These are phyloP conservation scores for Termitomyces sp. DNA, from an alignment of 768 basidiomycete species.

Conservation along the genomic window DNA sequence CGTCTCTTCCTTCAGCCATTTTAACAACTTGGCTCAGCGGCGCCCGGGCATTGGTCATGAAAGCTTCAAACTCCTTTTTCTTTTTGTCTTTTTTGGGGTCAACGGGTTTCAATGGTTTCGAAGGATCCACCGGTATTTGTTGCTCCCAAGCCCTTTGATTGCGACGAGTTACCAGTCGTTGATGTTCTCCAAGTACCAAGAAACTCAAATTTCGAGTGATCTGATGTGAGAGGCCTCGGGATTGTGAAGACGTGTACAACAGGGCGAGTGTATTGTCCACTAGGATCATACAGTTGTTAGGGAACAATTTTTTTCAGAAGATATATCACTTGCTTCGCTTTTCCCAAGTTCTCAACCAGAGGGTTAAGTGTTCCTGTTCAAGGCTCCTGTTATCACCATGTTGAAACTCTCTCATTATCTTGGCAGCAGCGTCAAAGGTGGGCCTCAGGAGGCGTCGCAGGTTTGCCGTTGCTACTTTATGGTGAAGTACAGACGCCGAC, in stretches of 20 bases:
- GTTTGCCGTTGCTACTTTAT: constrained; percentile 37
- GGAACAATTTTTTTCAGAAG: not conserved
- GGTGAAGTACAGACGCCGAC: constrained; percentile 57
- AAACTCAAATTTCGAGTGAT: constrained; percentile 53
- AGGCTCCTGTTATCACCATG: constrained; percentile 15
- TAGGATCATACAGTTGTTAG: constrained; percentile 23
- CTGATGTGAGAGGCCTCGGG: constrained; percentile 60
- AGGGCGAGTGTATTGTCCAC: constrained; percentile 68
- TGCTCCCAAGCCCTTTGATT: constrained; percentile 34
- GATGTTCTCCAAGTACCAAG: constrained; percentile 32
- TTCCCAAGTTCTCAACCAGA: constrained; percentile 54
- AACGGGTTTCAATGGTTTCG: constrained; percentile 8
- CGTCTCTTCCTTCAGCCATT: constrained; percentile 56
- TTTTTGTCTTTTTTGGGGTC: constrained; percentile 9
- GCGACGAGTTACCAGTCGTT: constrained; percentile 19
- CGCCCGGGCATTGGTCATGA: constrained; percentile 38
- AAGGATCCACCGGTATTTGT: constrained; percentile 18
- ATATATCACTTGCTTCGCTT: constrained; percentile 41
- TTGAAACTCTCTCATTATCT: constrained; percentile 38
- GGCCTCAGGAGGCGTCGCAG: constrained; percentile 52
- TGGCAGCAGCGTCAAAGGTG: constrained; percentile 48
- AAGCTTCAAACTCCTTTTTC: constrained; percentile 17
- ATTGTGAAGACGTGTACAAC: constrained; percentile 56
- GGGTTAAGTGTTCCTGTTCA: constrained; percentile 28
- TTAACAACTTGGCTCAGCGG: constrained; percentile 50